A percentile compares a stretch with the other conserved stretches of the same genome.
These are phyloP conservation scores for Epichloe typhina DNA, from an alignment of 2,329 filamentous ascomycete species.

Conservation along the genomic window DNA sequence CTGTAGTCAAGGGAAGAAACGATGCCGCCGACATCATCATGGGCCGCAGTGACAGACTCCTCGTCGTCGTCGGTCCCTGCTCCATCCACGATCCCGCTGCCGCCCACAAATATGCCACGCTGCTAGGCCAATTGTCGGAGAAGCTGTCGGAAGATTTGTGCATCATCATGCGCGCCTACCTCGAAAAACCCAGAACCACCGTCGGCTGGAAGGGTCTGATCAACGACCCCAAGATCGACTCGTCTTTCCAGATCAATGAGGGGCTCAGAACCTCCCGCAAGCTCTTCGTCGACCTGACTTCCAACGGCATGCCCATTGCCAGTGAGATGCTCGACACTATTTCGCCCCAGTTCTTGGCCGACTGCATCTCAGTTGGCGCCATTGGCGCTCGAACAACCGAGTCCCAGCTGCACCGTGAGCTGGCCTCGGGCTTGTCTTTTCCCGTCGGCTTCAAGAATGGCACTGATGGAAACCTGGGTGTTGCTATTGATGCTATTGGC, in stretches of 20 bases:
- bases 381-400: slow-evolving; percentile 95
- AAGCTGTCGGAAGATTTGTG: slow-evolving; percentile 73
- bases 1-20: slow-evolving; percentile 57
- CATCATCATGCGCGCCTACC: slow-evolving; percentile 96
- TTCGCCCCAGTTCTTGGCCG: slow-evolving; percentile 92
- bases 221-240: slow-evolving; percentile 96
- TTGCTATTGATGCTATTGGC: slow-evolving; percentile 93
- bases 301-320: slow-evolving; percentile 82
- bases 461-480: slow-evolving; percentile 79
- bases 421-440: slow-evolving; percentile 90
- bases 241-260: slow-evolving; percentile 98
- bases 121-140: slow-evolving; percentile 63
- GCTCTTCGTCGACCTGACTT: slow-evolving; percentile 83
- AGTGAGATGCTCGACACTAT: slow-evolving; percentile 99
- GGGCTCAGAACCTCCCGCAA: slow-evolving; percentile 80
- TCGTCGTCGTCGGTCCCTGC: slow-evolving; percentile 91
- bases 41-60: slow-evolving; percentile 68
- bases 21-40: slow-evolving; percentile 64
- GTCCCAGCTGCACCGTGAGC: slow-evolving; percentile 89
- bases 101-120: slow-evolving; percentile 76
- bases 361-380: slow-evolving; percentile 88
- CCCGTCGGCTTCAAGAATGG: slow-evolving; percentile 99
- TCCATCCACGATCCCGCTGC: slow-evolving; percentile 88
- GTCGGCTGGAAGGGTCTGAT: slow-evolving; percentile 99
- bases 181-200: slow-evolving; percentile 96